phyloP scores from a whole-genome alignment of 2,329 filamentous ascomycete genomes.

The Fusarium nematophilum region DNA sequence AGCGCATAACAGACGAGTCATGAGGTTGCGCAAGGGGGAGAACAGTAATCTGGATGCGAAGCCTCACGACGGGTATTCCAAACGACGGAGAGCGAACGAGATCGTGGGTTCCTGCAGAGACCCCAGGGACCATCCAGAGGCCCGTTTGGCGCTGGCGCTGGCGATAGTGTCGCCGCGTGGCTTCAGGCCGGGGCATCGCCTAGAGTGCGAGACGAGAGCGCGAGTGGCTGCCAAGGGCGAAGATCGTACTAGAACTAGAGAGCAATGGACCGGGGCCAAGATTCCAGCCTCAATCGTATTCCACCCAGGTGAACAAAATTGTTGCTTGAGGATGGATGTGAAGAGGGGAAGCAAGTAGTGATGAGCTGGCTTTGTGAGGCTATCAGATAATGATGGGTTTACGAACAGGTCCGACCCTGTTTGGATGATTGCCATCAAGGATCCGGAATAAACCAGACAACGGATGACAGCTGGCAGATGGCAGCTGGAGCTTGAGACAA shows the following conservation, averaged over 20 bases:
- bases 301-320: too few relatives aligned
- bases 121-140: not conserved
- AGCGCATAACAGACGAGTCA: slow-evolving; percentile 24
- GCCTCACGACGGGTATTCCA: slow-evolving; percentile 1
- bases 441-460: too few relatives aligned
- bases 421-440: slow-evolving; percentile 32
- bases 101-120: not conserved
- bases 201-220: not conserved
- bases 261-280: slow-evolving; percentile 12
- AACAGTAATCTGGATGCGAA: not conserved
- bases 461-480: too few relatives aligned
- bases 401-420: slow-evolving; percentile 1
- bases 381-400: slow-evolving; percentile 3
- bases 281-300: slow-evolving; percentile 6
- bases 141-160: slow-evolving; percentile 16
- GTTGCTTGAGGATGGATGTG: too few relatives aligned
- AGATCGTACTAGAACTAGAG: slow-evolving; percentile 5
- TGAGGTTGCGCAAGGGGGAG: slow-evolving; percentile 17
- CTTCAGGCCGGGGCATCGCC: not conserved
- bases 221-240: not conserved
- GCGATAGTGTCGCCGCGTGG: slow-evolving; percentile 12
- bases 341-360: not conserved
- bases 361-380: too few relatives aligned
- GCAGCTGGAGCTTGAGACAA: too few relatives aligned
- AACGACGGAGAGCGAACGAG: not conserved